Percentiles rank a stretch among this genome's conserved stretches.
phyloP scores from a whole-genome alignment of 2,329 filamentous ascomycete species.

The Pseudopithomyces maydicus region DNA sequence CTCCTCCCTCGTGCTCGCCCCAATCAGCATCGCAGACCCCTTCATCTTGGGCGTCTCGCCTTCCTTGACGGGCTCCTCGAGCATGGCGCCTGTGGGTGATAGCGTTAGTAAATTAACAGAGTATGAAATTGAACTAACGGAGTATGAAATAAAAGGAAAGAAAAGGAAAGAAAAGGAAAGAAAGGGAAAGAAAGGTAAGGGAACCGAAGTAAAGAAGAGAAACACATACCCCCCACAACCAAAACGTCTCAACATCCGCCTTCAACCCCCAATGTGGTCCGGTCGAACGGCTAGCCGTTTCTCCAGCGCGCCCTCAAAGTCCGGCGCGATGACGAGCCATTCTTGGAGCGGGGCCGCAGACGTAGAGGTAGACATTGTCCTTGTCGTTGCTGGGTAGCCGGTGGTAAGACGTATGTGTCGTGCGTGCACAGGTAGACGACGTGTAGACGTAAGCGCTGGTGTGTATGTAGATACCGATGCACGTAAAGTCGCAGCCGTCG shows the following conservation, averaged over 20 bases:
- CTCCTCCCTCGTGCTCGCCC: slow-evolving; percentile 72
- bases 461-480: too few relatives aligned
- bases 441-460: too few relatives aligned
- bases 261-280: slow-evolving; percentile 40
- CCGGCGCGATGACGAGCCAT: slow-evolving; percentile 58
- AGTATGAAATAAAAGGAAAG: too few relatives aligned
- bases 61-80: slow-evolving; percentile 56
- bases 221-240: slow-evolving; percentile 43
- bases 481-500: too few relatives aligned
- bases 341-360: slow-evolving; percentile 40
- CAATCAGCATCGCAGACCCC: slow-evolving; percentile 72
- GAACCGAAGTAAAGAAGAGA: background rate
- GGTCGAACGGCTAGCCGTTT: slow-evolving; percentile 50
- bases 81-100: slow-evolving; percentile 38
- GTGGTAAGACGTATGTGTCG: too few relatives aligned
- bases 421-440: too few relatives aligned
- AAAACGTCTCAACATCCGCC: slow-evolving; percentile 34
- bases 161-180: background rate
- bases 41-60: slow-evolving; percentile 71
- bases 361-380: slow-evolving; percentile 30
- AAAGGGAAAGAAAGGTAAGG: too few relatives aligned
- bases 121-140: too few relatives aligned
- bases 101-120: background rate
- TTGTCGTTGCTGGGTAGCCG: background rate
- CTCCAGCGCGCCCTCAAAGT: slow-evolving; percentile 48